Evolutionary conservation across 441 rosid genomes (phyloP).

Genomic region (Raphanus hybrid): DNA sequence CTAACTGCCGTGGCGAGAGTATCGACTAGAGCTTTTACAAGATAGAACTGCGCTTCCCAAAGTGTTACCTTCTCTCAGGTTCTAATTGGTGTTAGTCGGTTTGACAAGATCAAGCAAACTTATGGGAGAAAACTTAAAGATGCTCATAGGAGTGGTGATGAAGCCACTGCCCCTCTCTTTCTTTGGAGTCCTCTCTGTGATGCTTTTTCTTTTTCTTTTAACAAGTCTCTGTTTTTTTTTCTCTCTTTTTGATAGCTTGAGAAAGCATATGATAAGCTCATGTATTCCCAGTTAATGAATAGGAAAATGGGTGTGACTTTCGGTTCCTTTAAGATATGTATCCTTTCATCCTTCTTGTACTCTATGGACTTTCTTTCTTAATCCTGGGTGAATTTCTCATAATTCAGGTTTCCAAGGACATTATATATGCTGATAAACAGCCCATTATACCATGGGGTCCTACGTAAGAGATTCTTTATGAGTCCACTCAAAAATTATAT

Average conservation of each 20-base stretch:
- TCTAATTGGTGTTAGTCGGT: conserved; percentile 41
- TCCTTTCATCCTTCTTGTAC: neutral
- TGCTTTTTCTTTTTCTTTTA: conserved; percentile 5
- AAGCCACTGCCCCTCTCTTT: conserved; percentile 52
- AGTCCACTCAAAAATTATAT: neutral
- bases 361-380: conserved; percentile 1
- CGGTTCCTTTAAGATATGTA: conserved; percentile 80
- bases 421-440: conserved; percentile 94
- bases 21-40: too few species aligned
- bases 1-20: too few species aligned
- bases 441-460: conserved; percentile 97
- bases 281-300: conserved; percentile 78
- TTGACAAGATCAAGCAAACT: conserved; percentile 70
- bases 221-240: conserved; percentile 27
- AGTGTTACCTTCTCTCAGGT: too few species aligned
- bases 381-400: conserved; percentile 15
- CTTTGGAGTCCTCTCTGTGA: neutral
- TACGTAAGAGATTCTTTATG: conserved; percentile 48
- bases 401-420: conserved; percentile 89
- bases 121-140: conserved; percentile 79
- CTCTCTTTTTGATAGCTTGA: conserved; percentile 63
- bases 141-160: conserved; percentile 83
- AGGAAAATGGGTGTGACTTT: conserved; percentile 84
- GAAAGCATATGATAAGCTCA: conserved; percentile 94
- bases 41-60: too few species aligned